Evolutionary conservation across 139 green algal genomes (phyloP), one percentile per base, ranked within the genome.

Genomic region (Nannochloris sp.): DNA sequence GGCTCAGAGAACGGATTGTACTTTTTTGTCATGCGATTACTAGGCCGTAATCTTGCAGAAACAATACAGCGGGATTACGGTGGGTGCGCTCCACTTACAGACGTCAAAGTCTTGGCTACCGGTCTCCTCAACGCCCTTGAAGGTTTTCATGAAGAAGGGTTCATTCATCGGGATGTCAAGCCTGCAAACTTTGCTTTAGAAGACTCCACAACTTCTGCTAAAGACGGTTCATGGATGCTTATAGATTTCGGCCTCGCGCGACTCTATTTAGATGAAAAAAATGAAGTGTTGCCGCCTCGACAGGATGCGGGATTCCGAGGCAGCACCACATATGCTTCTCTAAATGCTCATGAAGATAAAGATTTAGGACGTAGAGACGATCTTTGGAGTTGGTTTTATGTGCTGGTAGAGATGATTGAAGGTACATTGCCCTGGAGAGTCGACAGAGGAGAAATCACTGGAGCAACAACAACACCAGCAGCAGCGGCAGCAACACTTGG

Each of bases 351-450:
- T 54, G 46, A 67, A 33, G 59, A 64, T 30, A 39, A 72, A 60
- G 83, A 91, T 68, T 74, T 87, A 54, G 75, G 83, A 24, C 74
- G 87, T n/a, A 29, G 87, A 9, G 90, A 96, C 61, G 90, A 96
- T 79, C 63, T 97, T 38, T 96, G 90, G 90, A 81, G 64, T 45
- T 90, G 92, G 83, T 64, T 96, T 1, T 96, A 95, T 63, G 84
- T 89, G 44, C 35, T 96, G 58, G 78, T 88, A 6, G 90, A 96
- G 76, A 72, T 94, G 37, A 6, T 89, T 19, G 84, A 81, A 63
- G 71, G 64, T 38, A 63, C 30, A 4, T 48, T 78, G 35, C 71
- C 64, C 1, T 73, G 64, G 64, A 58, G 62, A 15, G 13, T 2
- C 9, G 51, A 75, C 4, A 29, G 59, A 2, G 60, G 64, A 33